phyloP scores from a whole-genome alignment of 306 rosid genomes.

The Fagus sylvatica region DNA sequence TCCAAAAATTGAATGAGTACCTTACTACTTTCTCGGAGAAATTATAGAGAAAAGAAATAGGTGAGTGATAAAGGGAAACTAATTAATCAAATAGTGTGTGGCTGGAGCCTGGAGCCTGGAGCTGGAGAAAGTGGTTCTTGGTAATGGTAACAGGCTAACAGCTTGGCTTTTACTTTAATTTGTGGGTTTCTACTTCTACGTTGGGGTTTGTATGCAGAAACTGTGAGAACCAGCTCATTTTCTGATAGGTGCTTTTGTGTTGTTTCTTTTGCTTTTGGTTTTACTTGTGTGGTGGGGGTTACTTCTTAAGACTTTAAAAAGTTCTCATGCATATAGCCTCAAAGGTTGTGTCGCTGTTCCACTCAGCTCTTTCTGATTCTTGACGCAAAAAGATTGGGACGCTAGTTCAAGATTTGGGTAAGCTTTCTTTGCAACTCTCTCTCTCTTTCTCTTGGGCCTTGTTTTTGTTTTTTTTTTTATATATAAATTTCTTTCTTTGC shows the following conservation, averaged over 20 bases:
- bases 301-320: constrained; percentile 25
- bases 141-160: neutral
- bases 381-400: constrained; percentile 10
- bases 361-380: constrained; percentile 26
- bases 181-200: neutral
- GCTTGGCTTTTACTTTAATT: constrained; percentile 33
- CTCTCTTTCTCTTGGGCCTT: constrained; percentile 7
- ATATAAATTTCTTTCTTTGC: constrained; percentile 19
- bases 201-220: constrained; percentile 18
- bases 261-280: constrained; percentile 24
- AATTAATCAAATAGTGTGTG: too few relatives aligned
- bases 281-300: constrained; percentile 26
- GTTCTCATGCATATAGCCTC: constrained; percentile 30
- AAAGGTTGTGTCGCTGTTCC: constrained; percentile 39
- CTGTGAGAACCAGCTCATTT: constrained; percentile 23
- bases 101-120: too few relatives aligned
- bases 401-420: constrained; percentile 30
- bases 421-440: constrained; percentile 15
- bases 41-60: constrained; percentile 16
- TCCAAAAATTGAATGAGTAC: constrained; percentile 41
- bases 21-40: constrained; percentile 35
- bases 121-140: too few relatives aligned
- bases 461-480: neutral
- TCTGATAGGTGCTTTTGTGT: constrained; percentile 32
- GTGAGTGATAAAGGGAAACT: constrained; percentile 8